Percentiles rank a stretch among this genome's conserved stretches.
These are phyloP conservation scores for Botrytis sinoallii DNA, from an alignment of 2,329 filamentous ascomycete species.

Conservation along the genomic window DNA sequence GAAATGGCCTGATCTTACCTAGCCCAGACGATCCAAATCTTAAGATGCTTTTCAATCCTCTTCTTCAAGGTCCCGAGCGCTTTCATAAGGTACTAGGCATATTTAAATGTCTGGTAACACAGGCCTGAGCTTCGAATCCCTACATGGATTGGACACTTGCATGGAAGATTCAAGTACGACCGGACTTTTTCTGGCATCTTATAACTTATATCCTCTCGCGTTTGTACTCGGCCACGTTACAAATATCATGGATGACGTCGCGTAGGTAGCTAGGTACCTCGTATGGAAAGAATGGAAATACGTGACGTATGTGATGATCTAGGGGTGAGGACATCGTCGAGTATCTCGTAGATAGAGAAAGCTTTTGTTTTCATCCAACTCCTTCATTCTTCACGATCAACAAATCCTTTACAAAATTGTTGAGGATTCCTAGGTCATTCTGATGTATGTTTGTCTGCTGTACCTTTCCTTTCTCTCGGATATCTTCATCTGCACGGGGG, in stretches of 20 bases:
- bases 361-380: background rate
- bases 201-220: background rate
- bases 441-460: background rate
- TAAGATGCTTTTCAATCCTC: background rate
- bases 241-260: background rate
- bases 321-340: background rate
- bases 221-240: background rate
- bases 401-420: background rate
- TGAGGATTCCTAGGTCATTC: background rate
- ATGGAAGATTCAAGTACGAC: background rate
- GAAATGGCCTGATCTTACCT: background rate
- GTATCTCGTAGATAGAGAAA: background rate
- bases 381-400: no score
- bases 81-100: background rate
- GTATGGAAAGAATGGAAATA: background rate
- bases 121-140: background rate
- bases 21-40: background rate
- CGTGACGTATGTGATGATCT: background rate
- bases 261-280: background rate
- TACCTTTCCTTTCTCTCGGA: background rate
- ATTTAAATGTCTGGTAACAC: background rate
- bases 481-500: background rate
- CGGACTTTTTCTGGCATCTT: background rate
- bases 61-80: background rate
- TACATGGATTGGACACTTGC: slow-evolving; percentile 7